Evolutionary conservation across 768 basidiomycete species (phyloP), one percentile per base, ranked within the genome.

Genomic region (Cystofilobasidium bisporidii): DNA sequence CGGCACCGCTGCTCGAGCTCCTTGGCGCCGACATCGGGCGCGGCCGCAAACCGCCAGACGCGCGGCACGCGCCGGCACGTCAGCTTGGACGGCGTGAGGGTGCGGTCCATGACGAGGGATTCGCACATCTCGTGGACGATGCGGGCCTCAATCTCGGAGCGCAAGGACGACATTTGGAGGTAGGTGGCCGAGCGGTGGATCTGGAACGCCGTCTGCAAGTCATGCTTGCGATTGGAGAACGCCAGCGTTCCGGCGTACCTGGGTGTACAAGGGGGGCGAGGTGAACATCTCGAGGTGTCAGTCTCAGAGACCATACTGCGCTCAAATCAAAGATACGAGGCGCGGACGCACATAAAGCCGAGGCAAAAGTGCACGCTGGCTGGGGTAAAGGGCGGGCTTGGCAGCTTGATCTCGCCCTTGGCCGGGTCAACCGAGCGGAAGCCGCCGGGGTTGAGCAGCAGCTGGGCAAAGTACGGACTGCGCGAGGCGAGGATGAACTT

Each of bases 221-320:
- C 94, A 77, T 91, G 96, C 0, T 89, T 86, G 18, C 94, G 82
- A 72, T 97, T 88, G 4, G 89, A 91, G 76, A 98, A 96, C 33
- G 87, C 81, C 55, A 98, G 86, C 5, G 91, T 94, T 50, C 94
- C 96, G 6, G 91, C 89, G 74, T 98, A 98, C 56, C 98, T 85
- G 78, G 91, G 91, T n/a, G n/a, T n/a, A n/a, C n/a, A n/a, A n/a
- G n/a, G n/a, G n/a, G n/a, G n/a, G n/a, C n/a, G n/a, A n/a, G n/a
- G n/a, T n/a, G n/a, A n/a, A n/a, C n/a, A n/a, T n/a, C n/a, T n/a
- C n/a, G n/a, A n/a, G n/a, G n/a, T n/a, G n/a, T n/a, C n/a, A n/a
- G n/a, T n/a, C n/a, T n/a, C n/a, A n/a, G n/a, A n/a, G n/a, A n/a
- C n/a, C n/a, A n/a, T n/a, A n/a, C n/a, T n/a, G n/a, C n/a, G n/a